A percentile compares a stretch with the other conserved stretches of the same genome.
Evolutionary conservation across 192 early-diverging fungal species (phyloP).

Genomic region (Kappamyces sp.): DNA sequence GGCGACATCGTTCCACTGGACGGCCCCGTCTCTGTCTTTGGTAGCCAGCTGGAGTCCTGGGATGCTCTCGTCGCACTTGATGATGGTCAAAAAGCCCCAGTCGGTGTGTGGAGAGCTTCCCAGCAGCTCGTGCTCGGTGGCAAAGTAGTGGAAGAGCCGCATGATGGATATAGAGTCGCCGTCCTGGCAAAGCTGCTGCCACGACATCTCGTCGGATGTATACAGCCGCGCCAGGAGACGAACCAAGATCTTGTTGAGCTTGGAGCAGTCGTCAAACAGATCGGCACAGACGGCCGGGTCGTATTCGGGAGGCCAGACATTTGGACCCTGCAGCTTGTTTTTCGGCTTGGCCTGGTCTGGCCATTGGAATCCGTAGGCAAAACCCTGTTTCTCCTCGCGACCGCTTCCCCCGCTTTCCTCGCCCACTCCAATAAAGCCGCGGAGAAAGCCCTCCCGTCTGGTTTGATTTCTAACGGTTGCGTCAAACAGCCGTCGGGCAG

Average conservation of each 20-base stretch:
- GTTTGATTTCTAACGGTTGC: too few relatives aligned
- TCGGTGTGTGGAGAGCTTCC: slow-evolving; percentile 42
- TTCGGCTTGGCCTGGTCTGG: slow-evolving; percentile 4
- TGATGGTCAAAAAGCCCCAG: slow-evolving; percentile 60
- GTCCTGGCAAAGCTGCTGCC: slow-evolving; percentile 24
- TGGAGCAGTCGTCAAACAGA: slow-evolving; percentile 31
- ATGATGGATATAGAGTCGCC: slow-evolving; percentile 51
- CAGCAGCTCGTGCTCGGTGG: slow-evolving; percentile 19
- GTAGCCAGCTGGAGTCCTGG: slow-evolving; percentile 42
- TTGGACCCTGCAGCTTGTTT: slow-evolving; percentile 48
- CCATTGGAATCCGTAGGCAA: slow-evolving; percentile 51
- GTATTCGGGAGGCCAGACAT: slow-evolving; percentile 39
- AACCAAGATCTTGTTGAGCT: slow-evolving; percentile 31
- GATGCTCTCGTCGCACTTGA: slow-evolving; percentile 37
- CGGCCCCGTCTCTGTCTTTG: slow-evolving; percentile 15
- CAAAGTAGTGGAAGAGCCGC: slow-evolving; percentile 46
- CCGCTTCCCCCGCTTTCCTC: slow-evolving; percentile 44
- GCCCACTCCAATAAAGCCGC: slow-evolving; percentile 15
- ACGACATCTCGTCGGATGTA: slow-evolving; percentile 27
- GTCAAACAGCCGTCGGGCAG: too few relatives aligned
- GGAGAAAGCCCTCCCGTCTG: not conserved
- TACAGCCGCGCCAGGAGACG: slow-evolving; percentile 36
- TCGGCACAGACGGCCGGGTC: slow-evolving; percentile 16
- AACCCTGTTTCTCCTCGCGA: slow-evolving; percentile 56
- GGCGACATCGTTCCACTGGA: slow-evolving; percentile 42